A percentile compares a stretch with the other conserved stretches of the same genome.
Conservation (phyloP, 2,329 filamentous ascomycete species). For the Amphichorda felina region DNA sequence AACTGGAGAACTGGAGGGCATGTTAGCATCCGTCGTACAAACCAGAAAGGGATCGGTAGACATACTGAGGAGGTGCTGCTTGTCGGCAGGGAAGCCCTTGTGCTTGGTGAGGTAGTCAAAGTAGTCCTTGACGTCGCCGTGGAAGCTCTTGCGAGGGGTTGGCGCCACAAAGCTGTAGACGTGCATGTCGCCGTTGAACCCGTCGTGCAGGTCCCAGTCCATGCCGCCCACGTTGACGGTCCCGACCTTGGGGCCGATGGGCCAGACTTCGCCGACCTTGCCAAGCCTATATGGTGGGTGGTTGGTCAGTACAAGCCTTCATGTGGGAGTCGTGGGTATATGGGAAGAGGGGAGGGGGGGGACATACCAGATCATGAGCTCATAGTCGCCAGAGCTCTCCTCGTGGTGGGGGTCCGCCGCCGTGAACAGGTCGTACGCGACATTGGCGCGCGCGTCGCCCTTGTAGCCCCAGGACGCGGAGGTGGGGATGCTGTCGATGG, state of each 20-base stretch:
- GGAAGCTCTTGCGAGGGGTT: conserved; percentile 35
- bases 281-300: conserved; percentile 7
- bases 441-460: conserved; percentile 31
- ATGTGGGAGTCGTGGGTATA: neutral
- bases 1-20: conserved; percentile 8
- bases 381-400: conserved; percentile 31
- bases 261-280: conserved; percentile 7
- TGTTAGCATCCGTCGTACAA: too few relatives aligned
- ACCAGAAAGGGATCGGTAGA: too few relatives aligned
- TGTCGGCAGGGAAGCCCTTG: conserved; percentile 30
- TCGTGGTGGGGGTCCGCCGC: conserved; percentile 25
- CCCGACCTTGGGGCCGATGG: conserved; percentile 26
- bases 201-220: conserved; percentile 44
- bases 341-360: too few relatives aligned
- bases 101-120: conserved; percentile 36
- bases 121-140: conserved; percentile 44
- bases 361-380: conserved; percentile 49
- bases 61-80: conserved; percentile 34
- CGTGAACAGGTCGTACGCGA: conserved; percentile 50
- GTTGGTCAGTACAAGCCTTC: neutral
- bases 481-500: conserved; percentile 18
- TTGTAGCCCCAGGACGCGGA: conserved; percentile 20
- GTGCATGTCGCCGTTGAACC: conserved; percentile 42
- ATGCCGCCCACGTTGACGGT: conserved; percentile 39
- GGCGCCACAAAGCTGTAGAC: conserved; percentile 43